Base-by-base conservation (phyloP, 805 yeast species). In the Lachancea meyersii region DNA sequence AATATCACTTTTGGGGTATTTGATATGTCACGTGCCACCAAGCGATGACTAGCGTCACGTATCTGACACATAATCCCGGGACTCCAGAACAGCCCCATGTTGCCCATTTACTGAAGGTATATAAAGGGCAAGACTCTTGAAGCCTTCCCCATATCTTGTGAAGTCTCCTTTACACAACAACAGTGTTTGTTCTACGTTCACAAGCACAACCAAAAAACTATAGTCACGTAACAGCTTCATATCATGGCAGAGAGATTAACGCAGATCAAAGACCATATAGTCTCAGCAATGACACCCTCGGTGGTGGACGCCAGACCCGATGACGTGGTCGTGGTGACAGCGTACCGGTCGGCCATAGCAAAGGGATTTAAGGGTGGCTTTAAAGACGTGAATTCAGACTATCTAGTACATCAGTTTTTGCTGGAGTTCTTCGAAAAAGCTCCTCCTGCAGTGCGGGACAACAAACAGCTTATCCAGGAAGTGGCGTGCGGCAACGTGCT, bases 401-500 rank as follows among this genome's bases (percentile, higher is more conserved):
- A 81, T 65, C 62, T 91, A 18, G 73, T 91, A 46, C 66, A 75
- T 51, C 76, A 76, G 50, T 76, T 91, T 46, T 68, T 88, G 45
- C 65, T 70, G 46, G 83, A 77, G 31, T 73, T 85, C 49, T 60
- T 89, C 45, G 71, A 73, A 45, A 73, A 72, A 48, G 65, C 77
- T 31, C 64, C 65, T n/a, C 38, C 43, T 3, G 22, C 35, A 10
- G 53, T 76, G 26, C 65, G 70, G 36, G 58, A 77, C 10, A 76
- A 77, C 43, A 73, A 78, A 43, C 66, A 70, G 35, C 59, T 78
- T 51, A 80, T 91, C 48, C 95, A 83, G 54, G 97, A 91, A 57
- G 81, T 91, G 45, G 82, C 82, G 24, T 81, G 86, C 49, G 97
- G 97, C 52, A 91, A 91, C 63, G 97, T 91, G 21, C 74, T 89